Evolutionary conservation across 2,329 filamentous ascomycete species (phyloP), one percentile per base, ranked within the genome.

Genomic region (Canariomyces notabilis): DNA sequence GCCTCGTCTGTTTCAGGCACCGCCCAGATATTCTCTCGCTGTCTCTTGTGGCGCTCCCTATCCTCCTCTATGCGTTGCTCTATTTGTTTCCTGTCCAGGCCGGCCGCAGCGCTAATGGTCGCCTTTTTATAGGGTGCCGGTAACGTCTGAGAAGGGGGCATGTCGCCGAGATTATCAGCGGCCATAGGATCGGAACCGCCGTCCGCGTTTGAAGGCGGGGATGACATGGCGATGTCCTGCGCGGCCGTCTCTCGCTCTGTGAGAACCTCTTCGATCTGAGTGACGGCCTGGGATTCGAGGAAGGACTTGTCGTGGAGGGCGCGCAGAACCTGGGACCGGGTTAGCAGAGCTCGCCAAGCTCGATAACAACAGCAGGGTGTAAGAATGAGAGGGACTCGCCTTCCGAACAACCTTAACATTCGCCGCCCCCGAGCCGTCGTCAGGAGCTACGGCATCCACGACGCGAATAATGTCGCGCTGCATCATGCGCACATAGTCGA

Each of bases 31-130:
- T 83, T 89, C 69, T 98, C 93, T 18, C 93, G 74, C 59, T 91
- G 72, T 35, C 91, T 74, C 73, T 98, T 98, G 66, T 98, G 94
- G 35, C 93, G 75, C 66, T 98, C 93, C 3, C 93, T 76, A 66
- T 98, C 93, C 67, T 98, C 94, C 59, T 98, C 94, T 53, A 98
- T 95, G 33, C 93, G 77, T 70, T 97, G 90, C 68, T 97, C 90
- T 43, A 96, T 87, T 68, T 95, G 87, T 46, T 85, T 79, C 67
- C 91, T 93, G 60, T 96, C 88, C 42, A 93, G 65, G 14, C 69
- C 65, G 6, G 49, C 46, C 21, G 68, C 66, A 5, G 63, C 54
- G 26, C 52, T 53, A 18, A 33, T n/a, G n/a, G n/a, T 15, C 6
- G 26, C 22, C 12, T 35, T 52, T 23, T 15, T 39, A 19, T 8